Base-by-base conservation (phyloP, 1,284 basidiomycete species). In the Malassezia sp. region DNA sequence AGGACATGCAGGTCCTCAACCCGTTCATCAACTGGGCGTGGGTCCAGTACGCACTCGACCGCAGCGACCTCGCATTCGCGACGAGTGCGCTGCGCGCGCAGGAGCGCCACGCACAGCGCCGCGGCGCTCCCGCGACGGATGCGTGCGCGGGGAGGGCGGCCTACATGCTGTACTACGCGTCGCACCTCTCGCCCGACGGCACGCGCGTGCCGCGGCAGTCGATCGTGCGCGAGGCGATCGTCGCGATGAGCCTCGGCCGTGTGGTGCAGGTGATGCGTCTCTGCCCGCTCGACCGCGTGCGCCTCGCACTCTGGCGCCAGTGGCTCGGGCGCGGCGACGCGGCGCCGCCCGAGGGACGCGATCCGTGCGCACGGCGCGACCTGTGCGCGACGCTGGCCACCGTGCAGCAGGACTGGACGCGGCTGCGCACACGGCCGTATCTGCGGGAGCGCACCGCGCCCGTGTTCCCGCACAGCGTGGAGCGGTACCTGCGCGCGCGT, bases 11-110 rank as follows among this genome's bases (percentile, higher is more conserved):
- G 23, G 57, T 62, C 1, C 54, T 59, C 26, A 68, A 68, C 26
- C 65, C 65, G 4, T 68, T 67, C 49, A 56, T 67, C 43, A 52
- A 49, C 34, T 59, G 56, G 54, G 45, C 50, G n/a, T 57, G 63
- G 44, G 57, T 67, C 29, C 60, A 61, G 42, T 40, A 40, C 3
- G 38, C 59, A 32, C 43, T 68, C 23, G 51, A 56, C 23, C 58
- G 64, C 23, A 55, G 55, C 11, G 65, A 67, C 15, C 42, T 68
- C 44, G 49, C 58, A 8, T 56, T 57, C 27, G 52, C 61, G 18
- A 53, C 52, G 15, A 47, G 56, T 21, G 39, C 45, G 4, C 31
- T 68, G 38, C 53, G 63, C 11, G 42, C 55, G 9, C 48, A 53
- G 36, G 65, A 68, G 33, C 44, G 58, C 36, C 56, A 52, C 12